Conservation (phyloP, 106 monocot genomes). For the Acorus gramineus region DNA sequence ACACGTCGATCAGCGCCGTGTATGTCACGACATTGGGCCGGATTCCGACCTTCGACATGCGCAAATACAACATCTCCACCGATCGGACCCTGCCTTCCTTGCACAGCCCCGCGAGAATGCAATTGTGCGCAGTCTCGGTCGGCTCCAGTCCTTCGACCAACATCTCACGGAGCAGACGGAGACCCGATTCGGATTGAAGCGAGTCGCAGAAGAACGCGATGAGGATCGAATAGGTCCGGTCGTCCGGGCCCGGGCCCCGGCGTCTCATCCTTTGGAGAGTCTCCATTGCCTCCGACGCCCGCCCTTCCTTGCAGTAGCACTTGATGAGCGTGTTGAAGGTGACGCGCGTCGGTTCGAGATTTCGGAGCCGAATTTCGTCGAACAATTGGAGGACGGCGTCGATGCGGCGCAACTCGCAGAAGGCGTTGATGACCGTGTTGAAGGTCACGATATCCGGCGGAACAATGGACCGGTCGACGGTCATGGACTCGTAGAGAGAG, state of each 20-base stretch:
- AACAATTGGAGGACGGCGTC: constrained; percentile 25
- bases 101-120: constrained; percentile 36
- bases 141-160: constrained; percentile 12
- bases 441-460: constrained; percentile 16
- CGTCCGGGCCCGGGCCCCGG: constrained; percentile 28
- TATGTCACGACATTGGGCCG: constrained; percentile 29
- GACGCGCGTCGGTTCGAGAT: constrained; percentile 8
- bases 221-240: constrained; percentile 36
- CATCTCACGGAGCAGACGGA: constrained; percentile 28
- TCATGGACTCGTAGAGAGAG: constrained; percentile 16
- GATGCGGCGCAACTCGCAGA: constrained; percentile 10
- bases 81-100: constrained; percentile 24
- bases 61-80: constrained; percentile 17
- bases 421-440: constrained; percentile 18
- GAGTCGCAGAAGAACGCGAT: constrained; percentile 21
- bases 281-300: constrained; percentile 13
- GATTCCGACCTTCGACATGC: constrained; percentile 27
- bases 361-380: constrained; percentile 21
- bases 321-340: constrained; percentile 50
- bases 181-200: constrained; percentile 18
- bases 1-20: constrained; percentile 28
- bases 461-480: constrained; percentile 2
- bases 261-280: constrained; percentile 20
- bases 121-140: constrained; percentile 25
- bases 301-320: constrained; percentile 14